These are phyloP conservation scores for Lizanozyma gosingica DNA, from an alignment of 1,139 yeast genomes.

Conservation along the genomic window DNA sequence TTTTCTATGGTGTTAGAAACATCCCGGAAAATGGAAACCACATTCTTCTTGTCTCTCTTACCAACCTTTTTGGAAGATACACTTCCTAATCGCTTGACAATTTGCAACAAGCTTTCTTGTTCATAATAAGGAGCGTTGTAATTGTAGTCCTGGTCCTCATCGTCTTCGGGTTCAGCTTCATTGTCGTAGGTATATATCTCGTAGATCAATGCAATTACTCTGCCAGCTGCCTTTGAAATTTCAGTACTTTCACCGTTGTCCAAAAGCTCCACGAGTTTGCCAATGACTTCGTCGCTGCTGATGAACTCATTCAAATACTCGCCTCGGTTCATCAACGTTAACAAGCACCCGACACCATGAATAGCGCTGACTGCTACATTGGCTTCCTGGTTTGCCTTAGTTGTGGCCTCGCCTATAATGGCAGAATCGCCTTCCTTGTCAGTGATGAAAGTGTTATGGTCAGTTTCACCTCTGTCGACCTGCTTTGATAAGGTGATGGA, in stretches of 20 bases:
- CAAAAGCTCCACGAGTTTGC: conserved; percentile 30
- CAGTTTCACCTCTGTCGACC: conserved; percentile 34
- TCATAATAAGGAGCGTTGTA: conserved; percentile 51
- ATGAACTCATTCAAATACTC: conserved; percentile 34
- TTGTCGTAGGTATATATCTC: conserved; percentile 46
- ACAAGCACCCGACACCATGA: conserved; percentile 39
- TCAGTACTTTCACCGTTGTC: conserved; percentile 36
- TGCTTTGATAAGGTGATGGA: conserved; percentile 25
- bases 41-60: conserved; percentile 54
- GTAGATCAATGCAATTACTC: conserved; percentile 53
- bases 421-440: conserved; percentile 30
- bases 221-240: conserved; percentile 45
- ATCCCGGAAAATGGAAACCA: conserved; percentile 57
- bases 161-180: conserved; percentile 16
- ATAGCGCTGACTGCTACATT: conserved; percentile 30
- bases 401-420: conserved; percentile 27
- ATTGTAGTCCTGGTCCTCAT: conserved; percentile 30
- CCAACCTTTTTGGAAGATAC: conserved; percentile 48
- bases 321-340: conserved; percentile 34
- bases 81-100: conserved; percentile 38
- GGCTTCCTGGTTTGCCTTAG: conserved; percentile 26
- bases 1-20: conserved; percentile 41
- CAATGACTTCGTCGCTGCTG: conserved; percentile 20
- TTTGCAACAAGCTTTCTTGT: conserved; percentile 38
- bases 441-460: conserved; percentile 32